Evolutionary conservation across 192 early-diverging fungal species (phyloP).

Genomic region (Backusella morwellensis): DNA sequence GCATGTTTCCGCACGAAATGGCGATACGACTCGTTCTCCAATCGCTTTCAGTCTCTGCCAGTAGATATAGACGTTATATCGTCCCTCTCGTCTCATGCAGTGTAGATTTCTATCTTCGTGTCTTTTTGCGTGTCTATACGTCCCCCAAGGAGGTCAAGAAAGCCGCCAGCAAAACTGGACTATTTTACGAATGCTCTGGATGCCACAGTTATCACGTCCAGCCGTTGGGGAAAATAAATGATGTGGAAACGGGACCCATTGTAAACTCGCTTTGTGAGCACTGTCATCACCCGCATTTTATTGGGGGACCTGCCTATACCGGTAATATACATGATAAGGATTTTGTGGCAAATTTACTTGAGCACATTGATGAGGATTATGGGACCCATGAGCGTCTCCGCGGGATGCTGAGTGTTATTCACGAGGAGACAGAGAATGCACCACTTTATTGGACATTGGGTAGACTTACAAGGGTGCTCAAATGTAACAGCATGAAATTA

Average conservation of each 20-base stretch:
- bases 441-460: constrained; percentile 85
- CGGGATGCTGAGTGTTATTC: constrained; percentile 92
- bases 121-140: constrained; percentile 89
- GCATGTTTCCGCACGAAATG: constrained; percentile 94
- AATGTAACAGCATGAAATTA: constrained; percentile 74
- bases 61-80: constrained; percentile 80
- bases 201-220: constrained; percentile 77
- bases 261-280: constrained; percentile 63
- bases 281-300: constrained; percentile 71
- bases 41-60: constrained; percentile 78
- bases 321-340: constrained; percentile 77
- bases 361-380: constrained; percentile 69
- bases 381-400: constrained; percentile 84
- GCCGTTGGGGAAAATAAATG: constrained; percentile 68
- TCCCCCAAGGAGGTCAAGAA: constrained; percentile 74
- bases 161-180: constrained; percentile 72
- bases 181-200: constrained; percentile 84
- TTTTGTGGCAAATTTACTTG: constrained; percentile 82
- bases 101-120: constrained; percentile 97
- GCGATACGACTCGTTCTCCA: constrained; percentile 87
- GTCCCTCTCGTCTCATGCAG: constrained; percentile 88
- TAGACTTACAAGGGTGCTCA: constrained; percentile 66
- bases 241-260: constrained; percentile 60
- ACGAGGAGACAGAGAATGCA: constrained; percentile 70
- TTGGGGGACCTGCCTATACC: constrained; percentile 93